phyloP scores from a whole-genome alignment of 306 rosid genomes.

The Myrica gale region DNA sequence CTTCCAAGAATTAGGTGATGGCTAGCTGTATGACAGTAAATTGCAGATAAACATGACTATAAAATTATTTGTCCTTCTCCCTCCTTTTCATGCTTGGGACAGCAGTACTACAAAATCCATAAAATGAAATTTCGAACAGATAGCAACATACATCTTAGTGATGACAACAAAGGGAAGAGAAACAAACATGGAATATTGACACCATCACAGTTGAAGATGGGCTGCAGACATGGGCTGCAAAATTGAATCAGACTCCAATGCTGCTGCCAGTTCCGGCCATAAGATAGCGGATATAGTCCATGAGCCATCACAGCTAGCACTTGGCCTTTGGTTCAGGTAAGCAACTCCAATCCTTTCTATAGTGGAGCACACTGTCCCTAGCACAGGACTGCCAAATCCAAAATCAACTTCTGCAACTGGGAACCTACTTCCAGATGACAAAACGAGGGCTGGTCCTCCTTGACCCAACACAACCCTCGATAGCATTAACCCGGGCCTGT shows the following conservation, averaged over 20 bases:
- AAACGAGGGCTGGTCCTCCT: slow-evolving; percentile 58
- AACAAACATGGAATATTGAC: background rate
- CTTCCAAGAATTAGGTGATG: too few species aligned
- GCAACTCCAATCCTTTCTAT: slow-evolving; percentile 67
- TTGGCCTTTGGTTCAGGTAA: slow-evolving; percentile 79
- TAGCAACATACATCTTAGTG: too few species aligned
- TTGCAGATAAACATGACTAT: too few species aligned
- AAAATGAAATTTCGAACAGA: too few species aligned
- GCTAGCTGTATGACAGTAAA: too few species aligned
- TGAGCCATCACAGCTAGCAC: slow-evolving; percentile 71
- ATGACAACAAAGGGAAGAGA: too few species aligned
- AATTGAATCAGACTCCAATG: slow-evolving; percentile 52
- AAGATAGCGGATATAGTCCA: slow-evolving; percentile 86
- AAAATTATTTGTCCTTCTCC: too few species aligned
- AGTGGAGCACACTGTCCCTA: slow-evolving; percentile 70
- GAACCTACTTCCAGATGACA: slow-evolving; percentile 70
- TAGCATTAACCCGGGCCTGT: slow-evolving; percentile 79
- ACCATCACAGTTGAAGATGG: slow-evolving; percentile 51
- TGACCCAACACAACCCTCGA: slow-evolving; percentile 59
- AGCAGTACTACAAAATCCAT: too few species aligned
- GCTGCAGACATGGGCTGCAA: slow-evolving; percentile 65
- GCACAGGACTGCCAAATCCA: slow-evolving; percentile 75
- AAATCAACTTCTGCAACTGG: slow-evolving; percentile 71
- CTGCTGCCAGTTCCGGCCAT: slow-evolving; percentile 73
- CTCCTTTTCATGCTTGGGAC: too few species aligned